phyloP scores from a whole-genome alignment of 2,329 filamentous ascomycete species.

The Mycocentrospora acerina region DNA sequence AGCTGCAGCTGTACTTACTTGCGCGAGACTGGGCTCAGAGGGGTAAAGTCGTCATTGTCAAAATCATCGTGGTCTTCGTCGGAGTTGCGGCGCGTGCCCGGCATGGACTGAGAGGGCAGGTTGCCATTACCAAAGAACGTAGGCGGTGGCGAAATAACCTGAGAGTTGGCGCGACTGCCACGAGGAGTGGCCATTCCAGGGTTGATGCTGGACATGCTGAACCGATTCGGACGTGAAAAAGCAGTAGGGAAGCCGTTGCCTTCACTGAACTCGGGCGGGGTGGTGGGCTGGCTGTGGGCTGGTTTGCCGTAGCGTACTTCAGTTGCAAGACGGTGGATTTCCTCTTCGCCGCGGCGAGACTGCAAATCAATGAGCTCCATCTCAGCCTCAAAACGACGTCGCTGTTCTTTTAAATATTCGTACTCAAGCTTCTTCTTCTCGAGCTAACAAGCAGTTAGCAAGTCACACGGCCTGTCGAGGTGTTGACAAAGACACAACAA shows the following conservation, averaged over 20 bases:
- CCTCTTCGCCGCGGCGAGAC: slow-evolving; percentile 78
- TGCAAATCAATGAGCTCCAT: slow-evolving; percentile 88
- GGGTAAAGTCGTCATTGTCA: slow-evolving; percentile 67
- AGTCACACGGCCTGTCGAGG: slow-evolving; percentile 17
- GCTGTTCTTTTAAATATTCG: slow-evolving; percentile 86
- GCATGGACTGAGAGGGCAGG: slow-evolving; percentile 80
- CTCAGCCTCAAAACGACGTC: slow-evolving; percentile 85
- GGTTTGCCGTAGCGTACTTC: slow-evolving; percentile 69
- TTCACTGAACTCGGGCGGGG: slow-evolving; percentile 89
- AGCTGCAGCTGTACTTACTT: slow-evolving; percentile 32
- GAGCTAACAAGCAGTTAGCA: slow-evolving; percentile 59
- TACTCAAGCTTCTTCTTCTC: slow-evolving; percentile 94
- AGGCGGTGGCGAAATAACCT: slow-evolving; percentile 72
- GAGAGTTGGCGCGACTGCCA: slow-evolving; percentile 73
- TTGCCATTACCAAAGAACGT: slow-evolving; percentile 55
- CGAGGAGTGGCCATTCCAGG: slow-evolving; percentile 67
- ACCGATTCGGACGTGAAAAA: slow-evolving; percentile 81
- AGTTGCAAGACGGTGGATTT: slow-evolving; percentile 81
- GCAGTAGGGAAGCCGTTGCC: slow-evolving; percentile 74
- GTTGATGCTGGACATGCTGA: slow-evolving; percentile 78
- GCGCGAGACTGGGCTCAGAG: slow-evolving; percentile 35
- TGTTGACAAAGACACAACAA: slow-evolving; percentile 15
- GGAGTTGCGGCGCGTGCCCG: slow-evolving; percentile 84
- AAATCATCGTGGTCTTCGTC: slow-evolving; percentile 82
- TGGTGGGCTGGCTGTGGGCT: slow-evolving; percentile 85